phyloP scores from a whole-genome alignment of 2,329 filamentous ascomycete genomes.

The Periconia digitata region DNA sequence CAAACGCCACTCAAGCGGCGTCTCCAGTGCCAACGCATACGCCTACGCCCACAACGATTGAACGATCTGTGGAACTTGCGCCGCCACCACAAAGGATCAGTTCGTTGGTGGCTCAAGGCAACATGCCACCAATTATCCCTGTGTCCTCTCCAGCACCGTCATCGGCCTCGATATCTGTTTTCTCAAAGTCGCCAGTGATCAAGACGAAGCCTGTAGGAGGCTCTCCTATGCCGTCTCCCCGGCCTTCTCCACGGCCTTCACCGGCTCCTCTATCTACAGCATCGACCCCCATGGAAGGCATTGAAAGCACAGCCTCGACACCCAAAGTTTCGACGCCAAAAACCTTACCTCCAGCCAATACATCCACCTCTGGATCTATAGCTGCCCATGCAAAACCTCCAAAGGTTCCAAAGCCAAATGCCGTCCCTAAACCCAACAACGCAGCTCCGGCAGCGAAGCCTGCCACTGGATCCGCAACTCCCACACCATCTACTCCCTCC shows the following conservation, averaged over 20 bases:
- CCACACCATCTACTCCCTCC: neutral
- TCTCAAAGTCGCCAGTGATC: neutral
- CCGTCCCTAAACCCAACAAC: neutral
- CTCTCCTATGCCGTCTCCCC: neutral
- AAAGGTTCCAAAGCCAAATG: neutral
- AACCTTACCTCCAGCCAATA: constrained; percentile 15
- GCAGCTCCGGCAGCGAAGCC: constrained; percentile 5
- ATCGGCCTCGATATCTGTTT: neutral
- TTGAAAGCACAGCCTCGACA: constrained; percentile 10
- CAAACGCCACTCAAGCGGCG: neutral
- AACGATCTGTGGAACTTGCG: neutral
- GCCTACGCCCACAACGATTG: neutral
- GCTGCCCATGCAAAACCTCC: neutral
- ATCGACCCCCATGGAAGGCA: constrained; percentile 18
- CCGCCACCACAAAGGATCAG: neutral
- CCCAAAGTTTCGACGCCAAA: constrained; percentile 11
- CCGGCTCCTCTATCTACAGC: neutral
- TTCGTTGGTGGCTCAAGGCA: neutral
- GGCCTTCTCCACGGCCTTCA: neutral
- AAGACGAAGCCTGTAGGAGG: neutral
- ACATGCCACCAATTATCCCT: neutral
- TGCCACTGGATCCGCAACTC: neutral
- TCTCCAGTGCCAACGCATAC: neutral
- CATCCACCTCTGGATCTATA: neutral
- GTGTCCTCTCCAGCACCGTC: neutral